Base-by-base conservation (phyloP, 2,329 filamentous ascomycete species). In the Clarireedia monteithiana region DNA sequence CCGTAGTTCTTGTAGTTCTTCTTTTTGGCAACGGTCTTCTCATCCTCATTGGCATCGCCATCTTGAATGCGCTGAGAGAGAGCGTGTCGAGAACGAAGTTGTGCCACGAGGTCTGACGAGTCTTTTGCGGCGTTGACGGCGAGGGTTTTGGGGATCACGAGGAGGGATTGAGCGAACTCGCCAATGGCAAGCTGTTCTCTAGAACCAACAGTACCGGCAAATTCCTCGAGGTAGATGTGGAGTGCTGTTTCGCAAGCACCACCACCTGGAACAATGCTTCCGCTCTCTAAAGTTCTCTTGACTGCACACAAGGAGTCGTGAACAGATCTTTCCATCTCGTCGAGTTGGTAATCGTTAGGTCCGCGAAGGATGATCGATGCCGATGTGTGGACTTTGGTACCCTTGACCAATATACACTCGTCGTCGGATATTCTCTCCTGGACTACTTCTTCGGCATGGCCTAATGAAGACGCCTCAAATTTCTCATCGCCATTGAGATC, bases 1-100 rank as follows among this genome's bases (percentile, higher is more conserved):
- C 94, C 94, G 73, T 99, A 99, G 80, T 99, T 99, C 77, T 92
- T 94, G 80, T 97, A 99, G 66, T 88, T 89, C 84, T 96, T 96
- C 76, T 92, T 94, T 73, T 89, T 90, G 49, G 91, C 90, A 57
- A 94, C 80, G 53, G 84, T 85, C 80, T 95, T 96, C 72, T 94
- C 90, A 67, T 95, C 87, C 72, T 92, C 89, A 64, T 83, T 85
- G 52, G 81, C 84, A 64, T 91, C 88, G n/a, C 86, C 86, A 62
- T 96, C 89, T 68, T 89, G 83, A 62, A 91, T 89, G 65, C 91
- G 89, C 75, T 99, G 94, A 57, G 91, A 95, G 50, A 96, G 81
- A 36, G 94, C 92, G 72, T 99, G 94, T 66, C 92, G 84, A 65
- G 91, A 94, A 64, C 94, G 91, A 62, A 99, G 84, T 75, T 97